Percentiles rank a stretch among this genome's conserved stretches.
Conservation (phyloP, 1,139 yeast species). For the Suhomyces anneliseae region DNA sequence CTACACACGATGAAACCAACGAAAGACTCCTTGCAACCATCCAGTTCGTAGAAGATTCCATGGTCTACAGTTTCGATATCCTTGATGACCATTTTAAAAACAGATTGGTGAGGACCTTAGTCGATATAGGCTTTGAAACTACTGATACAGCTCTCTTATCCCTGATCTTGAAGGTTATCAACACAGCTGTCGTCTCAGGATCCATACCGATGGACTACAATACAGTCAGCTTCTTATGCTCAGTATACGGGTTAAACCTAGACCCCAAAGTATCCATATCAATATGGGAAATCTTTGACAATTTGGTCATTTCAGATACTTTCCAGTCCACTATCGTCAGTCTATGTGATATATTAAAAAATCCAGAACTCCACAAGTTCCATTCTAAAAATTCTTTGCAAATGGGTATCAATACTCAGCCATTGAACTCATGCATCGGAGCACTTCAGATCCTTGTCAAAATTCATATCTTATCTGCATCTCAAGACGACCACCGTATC, state of each 20-base stretch:
- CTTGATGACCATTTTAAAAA: slow-evolving; percentile 43
- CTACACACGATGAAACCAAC: not conserved
- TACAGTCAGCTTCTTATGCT: slow-evolving; percentile 49
- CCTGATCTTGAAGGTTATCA: slow-evolving; percentile 47
- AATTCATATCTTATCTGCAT: slow-evolving; percentile 20
- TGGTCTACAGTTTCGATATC: slow-evolving; percentile 48
- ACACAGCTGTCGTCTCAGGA: slow-evolving; percentile 49
- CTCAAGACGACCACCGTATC: slow-evolving; percentile 15
- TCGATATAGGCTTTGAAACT: slow-evolving; percentile 46
- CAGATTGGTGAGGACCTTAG: slow-evolving; percentile 32
- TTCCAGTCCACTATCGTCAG: slow-evolving; percentile 20
- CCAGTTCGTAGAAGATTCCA: slow-evolving; percentile 41
- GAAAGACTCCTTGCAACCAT: slow-evolving; percentile 26
- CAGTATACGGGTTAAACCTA: slow-evolving; percentile 47
- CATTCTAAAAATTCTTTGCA: slow-evolving; percentile 8
- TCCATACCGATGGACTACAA: slow-evolving; percentile 42
- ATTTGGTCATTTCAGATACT: slow-evolving; percentile 23
- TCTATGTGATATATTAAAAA: slow-evolving; percentile 28
- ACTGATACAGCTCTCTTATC: slow-evolving; percentile 39
- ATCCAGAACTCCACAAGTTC: slow-evolving; percentile 26
- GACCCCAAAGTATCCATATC: slow-evolving; percentile 36
- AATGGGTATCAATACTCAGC: slow-evolving; percentile 4
- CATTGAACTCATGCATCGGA: slow-evolving; percentile 48
- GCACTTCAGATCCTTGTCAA: slow-evolving; percentile 38
- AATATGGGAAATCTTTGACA: slow-evolving; percentile 37